phyloP scores from a whole-genome alignment of 1,284 basidiomycete genomes.

The Cystobasidium sp. region DNA sequence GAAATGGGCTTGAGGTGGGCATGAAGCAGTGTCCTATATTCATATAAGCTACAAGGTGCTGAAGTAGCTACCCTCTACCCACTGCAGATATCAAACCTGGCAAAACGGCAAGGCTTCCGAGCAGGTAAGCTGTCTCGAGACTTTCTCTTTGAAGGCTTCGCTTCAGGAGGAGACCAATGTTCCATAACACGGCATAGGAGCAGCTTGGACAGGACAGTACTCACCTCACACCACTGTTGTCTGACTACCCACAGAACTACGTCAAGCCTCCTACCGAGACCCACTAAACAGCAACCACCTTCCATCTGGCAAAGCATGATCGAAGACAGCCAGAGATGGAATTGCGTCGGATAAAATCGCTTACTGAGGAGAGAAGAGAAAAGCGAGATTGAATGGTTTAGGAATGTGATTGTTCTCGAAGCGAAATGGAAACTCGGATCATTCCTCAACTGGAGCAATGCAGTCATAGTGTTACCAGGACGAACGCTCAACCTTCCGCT shows the following conservation, averaged over 20 bases:
- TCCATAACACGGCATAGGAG: background rate
- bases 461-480: background rate
- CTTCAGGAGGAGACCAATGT: background rate
- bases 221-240: constrained; percentile 7
- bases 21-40: background rate
- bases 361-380: background rate
- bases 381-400: background rate
- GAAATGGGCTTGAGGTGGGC: constrained; percentile 38
- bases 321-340: background rate
- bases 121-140: constrained; percentile 29
- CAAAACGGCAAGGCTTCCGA: constrained; percentile 39
- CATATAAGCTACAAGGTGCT: background rate
- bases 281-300: background rate
- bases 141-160: background rate
- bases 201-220: background rate
- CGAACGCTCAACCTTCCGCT: background rate
- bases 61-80: background rate
- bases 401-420: too few relatives aligned
- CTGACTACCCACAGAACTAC: constrained; percentile 26
- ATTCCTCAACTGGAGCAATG: background rate
- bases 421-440: background rate
- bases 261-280: constrained; percentile 36
- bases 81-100: constrained; percentile 38
- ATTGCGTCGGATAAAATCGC: background rate
- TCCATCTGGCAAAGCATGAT: constrained; percentile 1